Base-by-base conservation (phyloP, 2,329 filamentous ascomycete genomes). In the Aureobasidium subglaciale region DNA sequence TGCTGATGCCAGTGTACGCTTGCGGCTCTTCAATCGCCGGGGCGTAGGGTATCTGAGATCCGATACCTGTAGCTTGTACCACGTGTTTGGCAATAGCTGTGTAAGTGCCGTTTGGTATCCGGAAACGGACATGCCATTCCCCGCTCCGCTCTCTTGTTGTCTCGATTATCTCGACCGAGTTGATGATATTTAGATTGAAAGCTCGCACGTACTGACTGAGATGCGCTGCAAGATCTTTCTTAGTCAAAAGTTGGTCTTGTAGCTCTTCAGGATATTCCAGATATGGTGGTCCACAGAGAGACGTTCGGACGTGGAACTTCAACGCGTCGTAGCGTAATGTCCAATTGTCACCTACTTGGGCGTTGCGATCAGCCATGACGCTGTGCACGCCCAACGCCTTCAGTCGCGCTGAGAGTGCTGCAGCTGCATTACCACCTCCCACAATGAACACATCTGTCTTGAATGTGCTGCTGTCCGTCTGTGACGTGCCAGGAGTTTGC, bases 261-360 rank as follows among this genome's bases (percentile, higher is more conserved):
- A 43, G 38, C n/a, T 43, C 24, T 2, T 24, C 8, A 10, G 27
- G 37, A 9, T 67, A 49, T 1, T 27, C 15, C 11, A n/a, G 43
- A 27, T 49, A 49, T 15, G 45, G 45, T 13, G 37, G 30, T 7
- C 13, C 45, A 25, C 45, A 49, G 20, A 35, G 37, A 2, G 45
- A 16, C 18, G 45, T 49, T 37, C 29, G 45, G 10, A 37, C n/a
- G 10, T 49, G 45, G 11, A 49, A 49, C 20, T 49, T 49, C 45
- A 49, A 9, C 10, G 22, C 35, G 15, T 74, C 71, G 45, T 75
- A 74, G 3, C 72, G 67, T 3, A 62, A 56, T 0, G 62, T 60
- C 73, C 72, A 75, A 56, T 70, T 74, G 56, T 74, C 72, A 1
- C 72, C 72, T 0, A 67, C 59, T 3, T 61, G 56, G 3, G 65